Percentiles rank a stretch among this genome's conserved stretches.
phyloP scores from a whole-genome alignment of 176 grass and related monocot genomes.

The Cenchrus purpureus region DNA sequence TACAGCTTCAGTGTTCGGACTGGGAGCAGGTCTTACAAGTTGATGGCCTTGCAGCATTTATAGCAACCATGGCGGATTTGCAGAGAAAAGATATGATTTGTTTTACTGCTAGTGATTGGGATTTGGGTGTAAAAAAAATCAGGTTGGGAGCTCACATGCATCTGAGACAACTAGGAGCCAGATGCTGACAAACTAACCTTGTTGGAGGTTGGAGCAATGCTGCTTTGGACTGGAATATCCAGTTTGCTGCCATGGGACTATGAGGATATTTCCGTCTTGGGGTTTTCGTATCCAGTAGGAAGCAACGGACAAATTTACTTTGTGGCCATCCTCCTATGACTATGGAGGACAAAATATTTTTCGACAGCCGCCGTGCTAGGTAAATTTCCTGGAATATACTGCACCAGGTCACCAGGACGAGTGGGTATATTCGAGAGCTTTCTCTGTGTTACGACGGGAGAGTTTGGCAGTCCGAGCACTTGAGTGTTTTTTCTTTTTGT shows the following conservation, averaged over 20 bases:
- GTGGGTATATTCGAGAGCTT: too few species aligned
- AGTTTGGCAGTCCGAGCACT: too few species aligned
- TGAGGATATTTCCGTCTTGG: not conserved
- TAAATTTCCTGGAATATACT: not conserved
- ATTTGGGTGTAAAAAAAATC: not conserved
- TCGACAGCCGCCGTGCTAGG: not conserved
- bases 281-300: not conserved
- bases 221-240: not conserved
- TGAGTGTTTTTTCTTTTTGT: too few species aligned
- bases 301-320: slow-evolving; percentile 13
- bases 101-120: not conserved
- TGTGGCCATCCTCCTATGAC: slow-evolving; percentile 27
- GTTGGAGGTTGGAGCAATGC: not conserved
- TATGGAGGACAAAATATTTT: not conserved
- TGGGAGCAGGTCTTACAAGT: slow-evolving; percentile 26
- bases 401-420: too few species aligned
- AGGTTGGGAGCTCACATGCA: not conserved
- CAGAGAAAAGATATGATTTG: not conserved
- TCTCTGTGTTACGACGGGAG: too few species aligned
- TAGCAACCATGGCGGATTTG: not conserved
- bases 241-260: not conserved
- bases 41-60: not conserved
- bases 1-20: not conserved
- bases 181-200: not conserved
- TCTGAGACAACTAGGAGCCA: not conserved